Conservation (phyloP, 1,284 basidiomycete species). For the Ceratobasidium sp. region DNA sequence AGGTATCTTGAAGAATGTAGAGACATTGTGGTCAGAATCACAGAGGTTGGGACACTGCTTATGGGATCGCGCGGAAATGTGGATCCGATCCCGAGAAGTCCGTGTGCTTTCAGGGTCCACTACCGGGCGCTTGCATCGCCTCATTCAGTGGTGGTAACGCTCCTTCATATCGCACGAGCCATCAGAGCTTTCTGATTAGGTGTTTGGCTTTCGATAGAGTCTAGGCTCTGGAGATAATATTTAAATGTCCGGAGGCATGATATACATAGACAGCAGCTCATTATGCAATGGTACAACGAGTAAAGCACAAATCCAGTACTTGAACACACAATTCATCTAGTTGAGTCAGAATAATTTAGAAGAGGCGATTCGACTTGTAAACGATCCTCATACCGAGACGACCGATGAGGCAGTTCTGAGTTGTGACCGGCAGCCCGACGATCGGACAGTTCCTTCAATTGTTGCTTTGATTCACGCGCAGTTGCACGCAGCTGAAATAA, state of each 20-base stretch:
- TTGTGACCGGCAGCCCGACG: background rate
- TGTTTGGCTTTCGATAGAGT: background rate
- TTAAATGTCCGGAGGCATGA: background rate
- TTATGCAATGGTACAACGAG: background rate
- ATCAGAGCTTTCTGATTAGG: background rate
- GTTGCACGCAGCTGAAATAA: slow-evolving; percentile 3
- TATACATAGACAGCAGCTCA: background rate
- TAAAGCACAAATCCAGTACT: background rate
- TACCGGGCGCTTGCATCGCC: slow-evolving; percentile 29
- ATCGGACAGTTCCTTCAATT: slow-evolving; percentile 23
- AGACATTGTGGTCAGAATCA: background rate
- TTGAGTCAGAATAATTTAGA: slow-evolving; percentile 10
- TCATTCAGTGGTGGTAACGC: slow-evolving; percentile 11
- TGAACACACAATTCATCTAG: background rate
- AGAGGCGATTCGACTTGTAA: slow-evolving; percentile 4
- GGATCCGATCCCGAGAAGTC: slow-evolving; percentile 14
- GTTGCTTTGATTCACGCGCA: slow-evolving; percentile 6
- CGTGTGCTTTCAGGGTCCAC: slow-evolving; percentile 2
- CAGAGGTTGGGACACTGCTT: background rate
- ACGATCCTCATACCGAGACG: slow-evolving; percentile 28
- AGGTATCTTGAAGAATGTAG: background rate
- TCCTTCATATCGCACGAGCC: background rate
- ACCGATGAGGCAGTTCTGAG: background rate
- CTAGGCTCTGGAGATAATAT: background rate
- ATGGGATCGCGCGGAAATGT: slow-evolving; percentile 1